phyloP scores from a whole-genome alignment of 345 rosid species.

The Linum usitatissimum region DNA sequence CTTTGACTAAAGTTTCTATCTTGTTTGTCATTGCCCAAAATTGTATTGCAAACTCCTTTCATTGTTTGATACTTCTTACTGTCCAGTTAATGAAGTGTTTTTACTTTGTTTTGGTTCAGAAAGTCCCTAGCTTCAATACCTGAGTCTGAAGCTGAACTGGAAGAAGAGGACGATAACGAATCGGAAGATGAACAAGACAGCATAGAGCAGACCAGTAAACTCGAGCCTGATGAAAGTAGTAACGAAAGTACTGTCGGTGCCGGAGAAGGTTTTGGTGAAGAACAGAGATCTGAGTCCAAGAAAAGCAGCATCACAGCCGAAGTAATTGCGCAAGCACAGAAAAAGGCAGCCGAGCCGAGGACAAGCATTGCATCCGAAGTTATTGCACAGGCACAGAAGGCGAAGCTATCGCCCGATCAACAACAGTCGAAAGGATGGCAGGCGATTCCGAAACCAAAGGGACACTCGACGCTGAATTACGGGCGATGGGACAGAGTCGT shows the following conservation, averaged over 20 bases:
- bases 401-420: slow-evolving; percentile 27
- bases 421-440: slow-evolving; percentile 61
- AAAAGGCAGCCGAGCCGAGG: slow-evolving; percentile 13
- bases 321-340: background rate
- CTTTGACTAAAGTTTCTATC: too few relatives aligned
- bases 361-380: slow-evolving; percentile 21
- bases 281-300: background rate
- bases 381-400: slow-evolving; percentile 24
- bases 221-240: slow-evolving; percentile 10
- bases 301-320: too few relatives aligned
- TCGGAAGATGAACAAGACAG: slow-evolving; percentile 15
- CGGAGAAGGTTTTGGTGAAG: slow-evolving; percentile 17
- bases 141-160: slow-evolving; percentile 75
- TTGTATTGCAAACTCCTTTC: too few relatives aligned
- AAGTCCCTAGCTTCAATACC: slow-evolving; percentile 95
- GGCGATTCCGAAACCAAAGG: slow-evolving; percentile 94
- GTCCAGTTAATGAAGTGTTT: slow-evolving; percentile 9
- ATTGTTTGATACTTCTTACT: too few relatives aligned
- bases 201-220: slow-evolving; percentile 16
- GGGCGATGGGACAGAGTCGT: slow-evolving; percentile 68
- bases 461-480: slow-evolving; percentile 80
- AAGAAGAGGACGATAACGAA: slow-evolving; percentile 49
- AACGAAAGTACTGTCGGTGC: background rate
- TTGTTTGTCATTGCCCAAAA: too few relatives aligned
- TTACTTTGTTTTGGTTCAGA: slow-evolving; percentile 44